Base-by-base conservation (phyloP, 2,329 filamentous ascomycete species). In the Lachnellula cervina region DNA sequence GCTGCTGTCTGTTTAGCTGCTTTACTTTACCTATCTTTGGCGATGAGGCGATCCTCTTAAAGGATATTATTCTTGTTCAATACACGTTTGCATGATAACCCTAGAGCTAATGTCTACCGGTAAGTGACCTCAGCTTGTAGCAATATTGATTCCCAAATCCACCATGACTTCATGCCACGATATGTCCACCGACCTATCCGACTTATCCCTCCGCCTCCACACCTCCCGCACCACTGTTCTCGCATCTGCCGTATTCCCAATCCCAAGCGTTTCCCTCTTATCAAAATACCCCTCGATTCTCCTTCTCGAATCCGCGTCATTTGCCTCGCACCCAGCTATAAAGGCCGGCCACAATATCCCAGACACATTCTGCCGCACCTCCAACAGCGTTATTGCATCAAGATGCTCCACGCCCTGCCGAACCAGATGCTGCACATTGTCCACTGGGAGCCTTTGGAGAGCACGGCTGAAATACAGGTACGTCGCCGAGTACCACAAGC, bases 291-390 rank as follows among this genome's bases (percentile, higher is more conserved):
- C 43, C 42, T 38, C 7, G 4, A 56, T 53, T 23, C 44, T 28
- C 8, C n/a, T 35, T 25, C 54, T 25, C 16, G 35, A 35, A 7
- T 53, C 28, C 28, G 42, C 32, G 13, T 40, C 44, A 5, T 46
- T 28, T 3, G 50, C 54, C 5, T 51, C 54, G 13, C 54, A 56
- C 0, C 43, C 54, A 17, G 45, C 49, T 17, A 54, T 52, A 28
- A 56, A 56, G 5, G 50, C 51, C 23, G 54, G 54, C n/a, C 49
- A 53, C n/a, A 56, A 6, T 9, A 53, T 11, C 59, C 62, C 64
- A 61, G 66, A 51, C 6, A 51, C 35, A 21, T 21, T 51, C 19
- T 40, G 34, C 7, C 23, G 17, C n/a, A n/a, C 11, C 19, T 43
- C 49, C 3, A 51, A 17, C 7, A 14, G 34, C 16, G 23, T 9